Base-by-base conservation (phyloP, 2,329 filamentous ascomycete species). In the Paracorniculantispora psalliotae region DNA sequence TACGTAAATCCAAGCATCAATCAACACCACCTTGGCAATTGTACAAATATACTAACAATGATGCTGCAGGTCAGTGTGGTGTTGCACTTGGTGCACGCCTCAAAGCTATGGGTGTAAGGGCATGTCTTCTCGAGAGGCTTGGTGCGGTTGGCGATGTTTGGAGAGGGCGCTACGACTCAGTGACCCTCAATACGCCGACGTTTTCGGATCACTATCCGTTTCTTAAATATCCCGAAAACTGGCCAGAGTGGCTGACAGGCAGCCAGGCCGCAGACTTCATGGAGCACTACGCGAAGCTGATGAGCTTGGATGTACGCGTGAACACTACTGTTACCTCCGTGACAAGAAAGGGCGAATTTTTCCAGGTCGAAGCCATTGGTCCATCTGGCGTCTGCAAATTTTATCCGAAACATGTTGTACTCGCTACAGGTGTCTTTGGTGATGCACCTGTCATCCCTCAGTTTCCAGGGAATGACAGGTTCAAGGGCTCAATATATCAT, bases 341-440 rank as follows among this genome's bases (percentile, higher is more conserved):
- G 67, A 64, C 5, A 65, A 69, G 4, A 61, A 67, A 10, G 80
- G 76, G 74, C 19, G 44, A 39, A 23, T 7, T 12, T 5, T 57
- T 39, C 33, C 71, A 67, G 0, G 71, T 80, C 19, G 63, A 62
- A 4, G 59, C 73, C 17, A 56, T 61, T 25, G 66, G 65, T 0
- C 62, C 65, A 13, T 37, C 55, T 12, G 69, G 67, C 50, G 59
- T 69, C 44, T 71, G 70, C 0, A 59, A 60, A 1, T 65, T 68
- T 3, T 67, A 63, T 26, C 71, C 78, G 12, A 72, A 69, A n/a
- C 77, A 80, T 61, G 63, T 81, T n/a, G 72, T 81, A 15, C 77
- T 77, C 65, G 74, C 73, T 26, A 80, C 78, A 2, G 79, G 79
- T 3, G 71, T 79, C 57, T 74, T 71, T 5, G 73, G 75, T 0